Base-by-base conservation (phyloP, 768 basidiomycete species). In the Candolleomyces aberdarensis region DNA sequence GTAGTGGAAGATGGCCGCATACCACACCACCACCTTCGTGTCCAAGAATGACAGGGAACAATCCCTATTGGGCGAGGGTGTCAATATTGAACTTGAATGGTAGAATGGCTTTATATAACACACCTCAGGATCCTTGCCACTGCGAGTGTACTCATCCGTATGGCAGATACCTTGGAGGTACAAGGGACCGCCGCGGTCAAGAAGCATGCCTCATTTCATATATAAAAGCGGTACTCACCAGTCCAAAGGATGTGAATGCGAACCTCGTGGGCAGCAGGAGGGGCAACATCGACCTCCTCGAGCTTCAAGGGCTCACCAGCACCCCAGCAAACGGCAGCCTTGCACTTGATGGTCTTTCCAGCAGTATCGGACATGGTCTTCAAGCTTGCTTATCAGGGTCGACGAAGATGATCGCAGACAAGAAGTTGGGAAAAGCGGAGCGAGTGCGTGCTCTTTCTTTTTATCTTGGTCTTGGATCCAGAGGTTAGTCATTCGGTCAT, bases 61-160 rank as follows among this genome's bases (percentile, higher is more conserved):
- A 72, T 63, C 95, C 92, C 89, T 93, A 69, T 41, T 57, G 29
- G 29, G 60, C 60, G 58, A 56, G 50, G 56, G 63, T 44, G 63
- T 50, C 32, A 55, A 44, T 22, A 20, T 57, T 36, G 36, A 36
- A 5, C 5, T 46, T 44, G 51, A 44, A 44, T 48, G 26, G 14
- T 57, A 40, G 55, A 7, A 31, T 17, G 5, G 51, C 57, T 40
- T 15, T 36, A 47, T 13, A 31, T 11, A 26, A 63, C 70, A 57
- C 72, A 90, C 96, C 84, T 98, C 97, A 47, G 95, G 87, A 73
- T 99, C 96, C 74, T 91, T 91, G 59, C 96, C 95, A 72, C 93
- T 95, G 71, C 95, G 88, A 63, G 94, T 96, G 79, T 96, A 98
- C 71, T 96, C 95, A 70, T 98, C 96, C 69, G 96, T 98, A 75